Evolutionary conservation across 106 monocot species (phyloP), one percentile per base, ranked within the genome.

Genomic region (Dendrobium catenatum): DNA sequence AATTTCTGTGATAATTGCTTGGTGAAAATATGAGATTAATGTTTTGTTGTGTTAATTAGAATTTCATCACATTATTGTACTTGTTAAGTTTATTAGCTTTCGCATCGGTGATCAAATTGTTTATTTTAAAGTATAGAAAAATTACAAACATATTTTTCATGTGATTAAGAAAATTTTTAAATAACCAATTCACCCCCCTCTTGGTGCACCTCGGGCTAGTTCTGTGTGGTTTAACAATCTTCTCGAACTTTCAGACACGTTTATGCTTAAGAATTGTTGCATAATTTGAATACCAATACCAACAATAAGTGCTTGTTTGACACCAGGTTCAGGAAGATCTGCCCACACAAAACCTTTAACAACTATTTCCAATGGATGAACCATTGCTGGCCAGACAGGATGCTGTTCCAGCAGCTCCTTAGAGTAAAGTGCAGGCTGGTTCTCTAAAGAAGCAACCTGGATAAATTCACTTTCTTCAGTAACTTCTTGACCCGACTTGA

Each of bases 361-460:
- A 41, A 79, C 80, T 75, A 77, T 72, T 26, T 87, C 80, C 6
- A 80, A 83, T 20, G 80, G 87, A 55, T 89, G 86, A 66, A 85
- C 37, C 87, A 85, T 85, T 40, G 85, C 82, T 10, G 81, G 83
- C 18, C 83, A 83, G 27, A 81, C 67, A 29, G 75, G 84, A 40
- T 87, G 80, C 54, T 89, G 84, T 10, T 76, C 55, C 19, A 75
- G 78, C 29, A 83, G 73, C 41, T 88, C 88, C 81, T 83, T 86
- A 2, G 88, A 81, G 56, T 46, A 88, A 83, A 89, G 82, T 15
- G 84, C 84, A 78, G 89, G 80, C 61, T 84, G 79, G 72, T 82
- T 86, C 29, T 86, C 89, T 55, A 89, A 80, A 48, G 86, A 86
- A 17, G 87, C 81, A 75, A 85, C 87, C 9, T 87, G 87, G 33